A percentile compares a stretch with the other conserved stretches of the same genome.
phyloP scores from a whole-genome alignment of 1,284 basidiomycete species.

The Papiliotrema fonsecae region DNA sequence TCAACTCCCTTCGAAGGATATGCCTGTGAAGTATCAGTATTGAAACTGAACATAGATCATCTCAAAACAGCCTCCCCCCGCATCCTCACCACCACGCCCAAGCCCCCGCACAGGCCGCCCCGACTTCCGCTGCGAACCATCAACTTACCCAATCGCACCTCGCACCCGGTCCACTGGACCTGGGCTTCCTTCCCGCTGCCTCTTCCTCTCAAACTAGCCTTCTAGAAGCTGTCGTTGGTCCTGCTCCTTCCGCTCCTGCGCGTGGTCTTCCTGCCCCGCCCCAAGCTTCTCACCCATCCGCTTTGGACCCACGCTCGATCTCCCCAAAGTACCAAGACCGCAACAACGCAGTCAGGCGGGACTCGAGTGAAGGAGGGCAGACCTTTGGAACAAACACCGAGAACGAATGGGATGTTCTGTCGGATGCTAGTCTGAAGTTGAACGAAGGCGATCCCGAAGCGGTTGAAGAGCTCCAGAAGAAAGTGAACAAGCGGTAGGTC shows the following conservation, averaged over 20 bases:
- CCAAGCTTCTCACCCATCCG: conserved; percentile 1
- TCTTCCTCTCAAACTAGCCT: conserved; percentile 24
- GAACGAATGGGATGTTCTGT: conserved; percentile 28
- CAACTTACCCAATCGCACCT: not conserved
- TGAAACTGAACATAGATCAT: no score
- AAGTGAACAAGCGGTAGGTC: conserved; percentile 40
- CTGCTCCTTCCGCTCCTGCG: conserved; percentile 1
- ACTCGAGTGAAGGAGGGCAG: not conserved
- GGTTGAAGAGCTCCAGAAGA: conserved; percentile 39
- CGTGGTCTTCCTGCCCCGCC: not conserved
- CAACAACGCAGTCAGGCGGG: not conserved
- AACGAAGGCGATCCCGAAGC: conserved; percentile 17
- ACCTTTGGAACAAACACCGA: conserved; percentile 4
- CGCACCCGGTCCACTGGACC: not conserved
- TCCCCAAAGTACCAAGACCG: not conserved
- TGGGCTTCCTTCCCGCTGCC: conserved; percentile 7
- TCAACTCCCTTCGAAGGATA: no score
- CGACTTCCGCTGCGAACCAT: no score
- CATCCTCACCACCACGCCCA: no score
- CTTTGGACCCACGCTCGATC: not conserved
- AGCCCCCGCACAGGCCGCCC: no score
- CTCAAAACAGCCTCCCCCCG: no score
- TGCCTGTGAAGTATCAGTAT: no score
- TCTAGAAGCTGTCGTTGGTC: conserved; percentile 40
- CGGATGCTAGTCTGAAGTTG: conserved; percentile 20